Base-by-base conservation (phyloP, 768 basidiomycete species). In the Podaxis sp. region DNA sequence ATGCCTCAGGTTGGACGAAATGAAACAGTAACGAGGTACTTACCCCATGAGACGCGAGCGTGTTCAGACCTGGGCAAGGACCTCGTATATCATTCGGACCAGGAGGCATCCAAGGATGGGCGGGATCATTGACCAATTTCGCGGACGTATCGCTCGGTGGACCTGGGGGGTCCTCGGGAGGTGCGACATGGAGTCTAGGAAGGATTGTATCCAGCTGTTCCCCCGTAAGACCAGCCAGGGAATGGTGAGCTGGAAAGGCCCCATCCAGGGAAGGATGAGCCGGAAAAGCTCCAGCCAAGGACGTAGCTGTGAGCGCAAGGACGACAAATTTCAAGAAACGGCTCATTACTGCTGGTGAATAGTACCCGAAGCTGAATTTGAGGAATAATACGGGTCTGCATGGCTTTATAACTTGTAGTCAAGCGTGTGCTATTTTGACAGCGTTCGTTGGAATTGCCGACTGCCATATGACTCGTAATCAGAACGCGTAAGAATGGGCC, bases 41-140 rank as follows among this genome's bases (percentile, higher is more conserved):
- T 53, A 67, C 67, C 36, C 67, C 67, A 50, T 67, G 67, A 25
- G 55, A 59, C 19, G 67, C 67, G n/a, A 68, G 64, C 2, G 65
- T 66, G 37, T 68, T 68, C n/a, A 68, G 53, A n/a, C 67, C 67
- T n/a, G 67, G 67, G 36, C 67, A 68, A 15, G 67, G 67, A 2
- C 67, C 67, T 9, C 67, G 60, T 43, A 66, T 61, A 33, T 66
- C 68, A 2, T 50, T 57, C 2, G 58, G 59, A 3, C 40, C 25
- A 2, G 53, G 54, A 11, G 67, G 56, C 36, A 22, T 60, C 59
- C 62, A 67, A 15, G 66, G 65, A 47, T 69, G 68, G n/a, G 15
- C 53, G 13, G 24, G 22, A 56, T 69, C 68, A 43, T 69, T 55
- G 57, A 69, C 65, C 2, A 69, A 64, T 50, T 67, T 69, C 9